A percentile compares a stretch with the other conserved stretches of the same genome.
Conservation (phyloP, 768 basidiomycete genomes). For the Mycena alexandri region DNA sequence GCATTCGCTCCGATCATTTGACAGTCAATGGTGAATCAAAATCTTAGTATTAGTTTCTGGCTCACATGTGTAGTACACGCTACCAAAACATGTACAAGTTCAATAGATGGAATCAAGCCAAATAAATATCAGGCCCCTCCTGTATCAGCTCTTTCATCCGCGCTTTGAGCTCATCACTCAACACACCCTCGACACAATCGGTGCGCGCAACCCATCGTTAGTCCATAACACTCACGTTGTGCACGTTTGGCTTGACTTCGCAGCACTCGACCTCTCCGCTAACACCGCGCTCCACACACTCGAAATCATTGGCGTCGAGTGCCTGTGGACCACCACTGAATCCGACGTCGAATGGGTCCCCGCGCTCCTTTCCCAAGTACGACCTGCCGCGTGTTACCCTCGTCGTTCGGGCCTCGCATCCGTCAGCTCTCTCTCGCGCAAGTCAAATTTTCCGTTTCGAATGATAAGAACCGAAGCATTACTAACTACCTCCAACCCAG, state of each 20-base stretch:
- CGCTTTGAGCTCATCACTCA: background rate
- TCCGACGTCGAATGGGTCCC: slow-evolving; percentile 9
- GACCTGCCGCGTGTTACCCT: slow-evolving; percentile 6
- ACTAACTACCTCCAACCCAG: background rate
- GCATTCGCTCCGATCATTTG: background rate
- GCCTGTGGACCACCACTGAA: background rate
- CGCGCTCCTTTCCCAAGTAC: slow-evolving; percentile 10
- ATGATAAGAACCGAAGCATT: slow-evolving; percentile 9
- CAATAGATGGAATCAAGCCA: no score
- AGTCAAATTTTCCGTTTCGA: slow-evolving; percentile 7
- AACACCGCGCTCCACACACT: slow-evolving; percentile 12
- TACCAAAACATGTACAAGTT: no score
- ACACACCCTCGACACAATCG: no score
- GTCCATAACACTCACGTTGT: background rate
- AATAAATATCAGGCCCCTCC: background rate
- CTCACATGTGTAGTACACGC: no score
- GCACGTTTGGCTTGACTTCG: background rate
- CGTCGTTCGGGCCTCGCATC: background rate
- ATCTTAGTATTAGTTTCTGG: no score
- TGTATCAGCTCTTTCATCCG: background rate
- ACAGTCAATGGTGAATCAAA: no score
- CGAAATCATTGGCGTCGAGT: slow-evolving; percentile 13
- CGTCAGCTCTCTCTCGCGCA: background rate
- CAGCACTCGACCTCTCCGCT: slow-evolving; percentile 21
- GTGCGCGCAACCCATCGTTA: background rate